These are phyloP conservation scores for Hypoxylon rubiginosum DNA, from an alignment of 2,329 filamentous ascomycete species.

Conservation along the genomic window DNA sequence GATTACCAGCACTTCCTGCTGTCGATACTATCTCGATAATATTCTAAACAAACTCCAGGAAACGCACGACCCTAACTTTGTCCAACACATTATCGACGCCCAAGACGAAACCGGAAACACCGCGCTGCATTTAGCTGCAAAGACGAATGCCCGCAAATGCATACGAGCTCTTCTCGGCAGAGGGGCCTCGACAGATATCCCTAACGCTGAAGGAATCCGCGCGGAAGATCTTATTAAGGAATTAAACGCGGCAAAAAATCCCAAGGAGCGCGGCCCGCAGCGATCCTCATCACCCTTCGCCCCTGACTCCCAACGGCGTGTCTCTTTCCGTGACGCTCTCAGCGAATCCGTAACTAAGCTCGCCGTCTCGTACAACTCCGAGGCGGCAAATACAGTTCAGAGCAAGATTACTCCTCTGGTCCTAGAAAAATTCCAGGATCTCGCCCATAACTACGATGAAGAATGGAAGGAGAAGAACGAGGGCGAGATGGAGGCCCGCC, in stretches of 20 bases:
- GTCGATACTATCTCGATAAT: slow-evolving; percentile 92
- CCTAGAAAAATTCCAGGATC: slow-evolving; percentile 78
- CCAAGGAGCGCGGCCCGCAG: slow-evolving; percentile 75
- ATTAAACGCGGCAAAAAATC: slow-evolving; percentile 74
- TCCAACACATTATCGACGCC: slow-evolving; percentile 83
- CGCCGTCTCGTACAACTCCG: slow-evolving; percentile 66
- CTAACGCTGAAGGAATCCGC: slow-evolving; percentile 84
- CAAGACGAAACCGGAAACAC: slow-evolving; percentile 93
- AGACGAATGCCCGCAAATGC: slow-evolving; percentile 89
- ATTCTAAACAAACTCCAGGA: slow-evolving; percentile 90
- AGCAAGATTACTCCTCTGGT: slow-evolving; percentile 77
- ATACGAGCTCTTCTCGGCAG: slow-evolving; percentile 83
- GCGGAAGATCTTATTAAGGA: slow-evolving; percentile 87
- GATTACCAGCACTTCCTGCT: slow-evolving; percentile 85
- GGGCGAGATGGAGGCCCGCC: slow-evolving; percentile 75
- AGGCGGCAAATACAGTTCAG: slow-evolving; percentile 77
- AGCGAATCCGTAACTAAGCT: slow-evolving; percentile 60
- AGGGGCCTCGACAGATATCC: slow-evolving; percentile 85
- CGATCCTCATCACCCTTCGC: slow-evolving; percentile 82
- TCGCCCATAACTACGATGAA: slow-evolving; percentile 79
- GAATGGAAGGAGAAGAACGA: slow-evolving; percentile 81
- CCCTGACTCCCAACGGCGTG: slow-evolving; percentile 70
- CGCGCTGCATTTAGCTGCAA: slow-evolving; percentile 79
- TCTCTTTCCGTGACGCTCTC: slow-evolving; percentile 65
- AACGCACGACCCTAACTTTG: slow-evolving; percentile 78